Conservation (phyloP, 2,329 filamentous ascomycete species). For the Talaromyces sp. region DNA sequence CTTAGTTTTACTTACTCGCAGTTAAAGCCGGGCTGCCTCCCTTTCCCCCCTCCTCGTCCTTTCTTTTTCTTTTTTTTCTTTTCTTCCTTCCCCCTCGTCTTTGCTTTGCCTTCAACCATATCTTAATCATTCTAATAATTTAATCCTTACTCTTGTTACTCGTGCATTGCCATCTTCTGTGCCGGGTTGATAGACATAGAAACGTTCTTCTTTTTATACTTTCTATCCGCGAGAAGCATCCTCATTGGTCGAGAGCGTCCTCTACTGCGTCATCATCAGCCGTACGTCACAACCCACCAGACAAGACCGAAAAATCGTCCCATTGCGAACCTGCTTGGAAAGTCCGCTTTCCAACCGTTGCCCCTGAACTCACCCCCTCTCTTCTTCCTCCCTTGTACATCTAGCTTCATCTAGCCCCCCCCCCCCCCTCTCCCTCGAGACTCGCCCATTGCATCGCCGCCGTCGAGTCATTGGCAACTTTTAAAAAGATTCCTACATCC, state of each 20-base stretch:
- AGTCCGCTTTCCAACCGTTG: neutral
- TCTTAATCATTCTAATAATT: neutral
- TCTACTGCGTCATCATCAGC: conserved; percentile 20
- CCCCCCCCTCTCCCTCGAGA: too few species aligned
- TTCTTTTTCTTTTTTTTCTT: neutral
- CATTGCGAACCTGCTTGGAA: conserved; percentile 10
- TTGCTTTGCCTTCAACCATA: too few species aligned
- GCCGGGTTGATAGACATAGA: neutral
- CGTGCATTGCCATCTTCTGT: neutral
- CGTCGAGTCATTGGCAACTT: conserved; percentile 2
- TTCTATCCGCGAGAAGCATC: neutral
- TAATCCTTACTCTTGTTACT: neutral
- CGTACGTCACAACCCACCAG: conserved; percentile 24
- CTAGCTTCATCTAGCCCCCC: neutral
- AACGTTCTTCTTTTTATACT: neutral
- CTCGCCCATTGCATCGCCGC: neutral
- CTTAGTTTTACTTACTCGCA: too few species aligned
- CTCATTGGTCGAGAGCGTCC: conserved; percentile 2
- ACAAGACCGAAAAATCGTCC: conserved; percentile 5
- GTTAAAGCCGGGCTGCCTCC: neutral
- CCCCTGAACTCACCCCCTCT: neutral
- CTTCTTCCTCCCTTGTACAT: neutral
- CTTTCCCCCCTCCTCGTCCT: neutral
- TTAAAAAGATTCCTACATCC: neutral
- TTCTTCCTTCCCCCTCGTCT: neutral